phyloP scores from a whole-genome alignment of 2,329 filamentous ascomycete genomes.

The Aspergillus oerlinghausenensis region DNA sequence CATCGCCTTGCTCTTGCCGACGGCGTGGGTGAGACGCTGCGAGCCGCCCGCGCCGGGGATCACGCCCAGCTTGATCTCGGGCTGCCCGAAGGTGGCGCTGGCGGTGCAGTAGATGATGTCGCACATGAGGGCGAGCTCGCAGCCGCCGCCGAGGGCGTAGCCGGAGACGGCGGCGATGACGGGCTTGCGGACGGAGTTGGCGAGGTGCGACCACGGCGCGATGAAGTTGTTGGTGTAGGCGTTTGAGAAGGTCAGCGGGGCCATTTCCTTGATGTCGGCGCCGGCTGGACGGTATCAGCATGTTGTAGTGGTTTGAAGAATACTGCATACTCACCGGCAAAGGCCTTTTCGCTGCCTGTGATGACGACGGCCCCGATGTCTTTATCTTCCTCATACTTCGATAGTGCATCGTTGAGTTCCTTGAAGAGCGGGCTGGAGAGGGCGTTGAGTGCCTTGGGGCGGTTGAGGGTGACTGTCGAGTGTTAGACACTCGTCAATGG shows the following conservation, averaged over 20 bases:
- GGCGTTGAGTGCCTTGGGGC: conserved; percentile 92
- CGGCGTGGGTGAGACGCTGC: conserved; percentile 76
- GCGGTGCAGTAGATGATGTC: conserved; percentile 90
- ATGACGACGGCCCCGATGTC: conserved; percentile 73
- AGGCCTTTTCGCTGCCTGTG: conserved; percentile 84
- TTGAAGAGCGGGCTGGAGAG: conserved; percentile 84
- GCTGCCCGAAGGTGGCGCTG: conserved; percentile 87
- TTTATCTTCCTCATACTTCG: conserved; percentile 63
- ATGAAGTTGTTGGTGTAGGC: conserved; percentile 93
- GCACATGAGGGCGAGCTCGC: conserved; percentile 96
- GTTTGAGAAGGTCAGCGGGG: conserved; percentile 77
- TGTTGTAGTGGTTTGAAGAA: too few species aligned
- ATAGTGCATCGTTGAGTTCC: conserved; percentile 79
- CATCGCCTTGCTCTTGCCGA: conserved; percentile 85
- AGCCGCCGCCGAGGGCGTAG: conserved; percentile 90
- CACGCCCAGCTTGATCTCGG: conserved; percentile 91
- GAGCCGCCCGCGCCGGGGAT: conserved; percentile 90
- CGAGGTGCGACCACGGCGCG: conserved; percentile 85
- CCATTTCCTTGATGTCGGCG: conserved; percentile 99
- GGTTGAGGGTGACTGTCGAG: conserved; percentile 75
- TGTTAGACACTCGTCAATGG: background rate
- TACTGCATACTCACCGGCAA: conserved; percentile 52
- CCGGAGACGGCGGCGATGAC: conserved; percentile 92
- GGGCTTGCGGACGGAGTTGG: conserved; percentile 82
- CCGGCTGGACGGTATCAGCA: conserved; percentile 55